Percentiles rank a stretch among this genome's conserved stretches.
phyloP scores from a whole-genome alignment of 345 rosid species.

The Lepidium aucheri region DNA sequence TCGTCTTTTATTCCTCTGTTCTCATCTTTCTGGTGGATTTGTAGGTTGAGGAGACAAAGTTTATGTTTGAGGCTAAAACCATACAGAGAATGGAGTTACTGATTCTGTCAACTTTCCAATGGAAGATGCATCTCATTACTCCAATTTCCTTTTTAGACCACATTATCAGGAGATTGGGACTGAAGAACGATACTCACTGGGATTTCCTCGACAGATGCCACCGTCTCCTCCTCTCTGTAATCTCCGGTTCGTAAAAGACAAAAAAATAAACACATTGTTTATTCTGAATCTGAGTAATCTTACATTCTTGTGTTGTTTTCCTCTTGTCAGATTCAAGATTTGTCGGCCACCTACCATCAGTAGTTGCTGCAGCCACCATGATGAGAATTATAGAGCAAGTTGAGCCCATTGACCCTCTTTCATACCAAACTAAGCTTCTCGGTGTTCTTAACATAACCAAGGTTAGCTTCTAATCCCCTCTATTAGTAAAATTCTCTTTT shows the following conservation, averaged over 20 bases:
- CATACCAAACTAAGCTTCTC: constrained; percentile 48
- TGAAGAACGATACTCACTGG: constrained; percentile 50
- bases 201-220: constrained; percentile 67
- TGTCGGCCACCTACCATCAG: constrained; percentile 61
- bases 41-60: constrained; percentile 68
- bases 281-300: constrained; percentile 1
- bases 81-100: constrained; percentile 96
- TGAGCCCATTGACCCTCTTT: constrained; percentile 41
- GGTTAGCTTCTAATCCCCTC: constrained; percentile 32
- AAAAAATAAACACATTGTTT: neutral
- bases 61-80: constrained; percentile 71
- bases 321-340: constrained; percentile 56
- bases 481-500: neutral
- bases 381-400: constrained; percentile 56
- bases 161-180: constrained; percentile 61
- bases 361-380: constrained; percentile 81
- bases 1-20: neutral
- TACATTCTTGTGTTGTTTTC: constrained; percentile 8
- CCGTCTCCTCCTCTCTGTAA: constrained; percentile 44
- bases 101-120: constrained; percentile 68
- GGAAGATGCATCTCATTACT: constrained; percentile 92
- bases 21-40: constrained; percentile 4
- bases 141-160: constrained; percentile 79
- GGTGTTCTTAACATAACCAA: constrained; percentile 45
- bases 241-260: constrained; percentile 53